phyloP scores from a whole-genome alignment of 2,329 filamentous ascomycete genomes.

The Cladophialophora bantiana region DNA sequence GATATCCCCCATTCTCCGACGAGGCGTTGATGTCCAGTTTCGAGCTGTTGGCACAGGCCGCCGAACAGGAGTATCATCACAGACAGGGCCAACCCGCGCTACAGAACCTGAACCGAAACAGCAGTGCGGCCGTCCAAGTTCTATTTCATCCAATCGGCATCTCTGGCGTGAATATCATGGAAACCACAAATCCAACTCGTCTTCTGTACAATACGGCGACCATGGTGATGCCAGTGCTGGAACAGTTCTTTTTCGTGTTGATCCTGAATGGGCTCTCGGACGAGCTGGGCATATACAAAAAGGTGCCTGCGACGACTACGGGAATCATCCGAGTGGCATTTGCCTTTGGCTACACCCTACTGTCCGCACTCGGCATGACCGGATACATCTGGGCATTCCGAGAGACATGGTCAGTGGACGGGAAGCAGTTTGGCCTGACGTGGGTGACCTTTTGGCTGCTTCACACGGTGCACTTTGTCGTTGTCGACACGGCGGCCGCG shows the following conservation, averaged over 20 bases:
- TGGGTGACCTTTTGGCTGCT: slow-evolving; percentile 57
- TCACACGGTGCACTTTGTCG: slow-evolving; percentile 54
- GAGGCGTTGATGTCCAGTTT: slow-evolving; percentile 45
- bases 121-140: slow-evolving; percentile 45
- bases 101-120: slow-evolving; percentile 44
- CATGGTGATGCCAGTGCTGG: slow-evolving; percentile 55
- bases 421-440: slow-evolving; percentile 51
- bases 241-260: slow-evolving; percentile 58
- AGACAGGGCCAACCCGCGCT: slow-evolving; percentile 34
- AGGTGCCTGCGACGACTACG: slow-evolving; percentile 43
- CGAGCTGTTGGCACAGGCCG: slow-evolving; percentile 45
- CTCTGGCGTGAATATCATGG: slow-evolving; percentile 49
- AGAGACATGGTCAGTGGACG: slow-evolving; percentile 50
- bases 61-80: slow-evolving; percentile 8
- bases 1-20: slow-evolving; percentile 52
- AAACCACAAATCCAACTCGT: slow-evolving; percentile 51
- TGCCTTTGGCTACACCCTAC: slow-evolving; percentile 50
- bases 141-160: slow-evolving; percentile 51
- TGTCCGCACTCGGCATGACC: slow-evolving; percentile 50
- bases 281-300: slow-evolving; percentile 49
- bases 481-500: slow-evolving; percentile 54
- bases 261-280: slow-evolving; percentile 54
- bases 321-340: slow-evolving; percentile 47
- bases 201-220: slow-evolving; percentile 56
- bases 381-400: slow-evolving; percentile 53